Evolutionary conservation across 495 filamentous ascomycete species (phyloP), one percentile per base, ranked within the genome.

Genomic region (Tuber melanosporum): DNA sequence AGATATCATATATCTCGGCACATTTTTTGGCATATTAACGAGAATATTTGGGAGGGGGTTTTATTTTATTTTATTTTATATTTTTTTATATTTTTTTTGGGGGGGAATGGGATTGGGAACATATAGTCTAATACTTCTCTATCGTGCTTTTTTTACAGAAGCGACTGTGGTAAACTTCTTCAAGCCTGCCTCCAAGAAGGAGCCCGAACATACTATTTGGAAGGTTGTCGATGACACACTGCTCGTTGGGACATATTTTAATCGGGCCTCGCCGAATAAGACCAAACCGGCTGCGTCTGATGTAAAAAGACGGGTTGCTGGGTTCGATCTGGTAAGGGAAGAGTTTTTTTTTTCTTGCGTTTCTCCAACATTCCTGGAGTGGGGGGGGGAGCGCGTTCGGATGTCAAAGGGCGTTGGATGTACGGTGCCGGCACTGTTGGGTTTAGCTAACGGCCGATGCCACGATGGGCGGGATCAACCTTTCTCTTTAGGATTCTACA

Each of bases 181-280:
- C 86, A 97, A 91, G 0, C 94, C 95, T 1, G 83, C 87, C 0
- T 97, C 94, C 8, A 88, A 97, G 82, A 98, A 97, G 85, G 89
- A 91, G 71, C 93, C 92, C 7, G 91, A 93, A 45, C 89, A 88
- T 49, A 89, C 91, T 43, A 88, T 85, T n/a, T 98, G 96, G 93
- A 86, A 87, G 42, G 86, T 89, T 47, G 80, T 92, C 15, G 90
- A 88, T 78, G 90, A 87, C 17, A 93, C 90, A 26, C 83, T 98
- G 10, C 86, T 98, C 10, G 87, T 94, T n/a, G 95, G 90, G 44
- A 91, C 89, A 78, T 94, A 94, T 82, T 79, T 85, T 36, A 85
- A 88, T 14, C 85, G 86, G 20, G 73, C 83, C 10, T 78, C 78
- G 26, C 75, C 83, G 4, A 76, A 70, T 47, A 81, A 78, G 42